Evolutionary conservation across 805 yeast genomes (phyloP).

Genomic region (Ogataea neopini): DNA sequence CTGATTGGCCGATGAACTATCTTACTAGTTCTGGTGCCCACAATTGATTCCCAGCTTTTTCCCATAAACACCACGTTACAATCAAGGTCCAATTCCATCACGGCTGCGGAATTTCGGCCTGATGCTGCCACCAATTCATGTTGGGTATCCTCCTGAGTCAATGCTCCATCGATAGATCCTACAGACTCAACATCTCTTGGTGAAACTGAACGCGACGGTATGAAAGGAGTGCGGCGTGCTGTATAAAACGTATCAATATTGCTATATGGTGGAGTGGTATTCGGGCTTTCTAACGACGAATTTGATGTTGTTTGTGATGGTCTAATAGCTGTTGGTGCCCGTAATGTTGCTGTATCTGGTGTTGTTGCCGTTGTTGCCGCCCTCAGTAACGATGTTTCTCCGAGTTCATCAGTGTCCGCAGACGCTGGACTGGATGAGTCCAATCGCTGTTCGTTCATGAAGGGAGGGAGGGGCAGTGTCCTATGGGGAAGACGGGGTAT

Average conservation of each 20-base stretch:
- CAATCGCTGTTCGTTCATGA: background rate
- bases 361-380: background rate
- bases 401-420: background rate
- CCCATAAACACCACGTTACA: conserved; percentile 77
- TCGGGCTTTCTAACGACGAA: background rate
- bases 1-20: conserved; percentile 59
- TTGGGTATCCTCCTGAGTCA: conserved; percentile 14
- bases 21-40: conserved; percentile 63
- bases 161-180: conserved; percentile 17
- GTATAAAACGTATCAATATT: conserved; percentile 11
- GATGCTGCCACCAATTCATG: conserved; percentile 60
- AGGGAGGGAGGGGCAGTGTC: no score
- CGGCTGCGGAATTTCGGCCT: conserved; percentile 70
- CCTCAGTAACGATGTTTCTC: background rate
- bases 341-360: background rate
- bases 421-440: background rate
- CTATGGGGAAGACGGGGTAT: no score
- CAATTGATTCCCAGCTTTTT: conserved; percentile 74
- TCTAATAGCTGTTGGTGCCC: background rate
- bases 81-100: conserved; percentile 79
- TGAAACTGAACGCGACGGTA: conserved; percentile 25
- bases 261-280: conserved; percentile 3
- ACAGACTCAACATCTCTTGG: conserved; percentile 18
- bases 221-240: conserved; percentile 5
- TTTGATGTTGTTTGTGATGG: background rate